Conservation (phyloP, 306 rosid species). For the Cucumis melo region DNA sequence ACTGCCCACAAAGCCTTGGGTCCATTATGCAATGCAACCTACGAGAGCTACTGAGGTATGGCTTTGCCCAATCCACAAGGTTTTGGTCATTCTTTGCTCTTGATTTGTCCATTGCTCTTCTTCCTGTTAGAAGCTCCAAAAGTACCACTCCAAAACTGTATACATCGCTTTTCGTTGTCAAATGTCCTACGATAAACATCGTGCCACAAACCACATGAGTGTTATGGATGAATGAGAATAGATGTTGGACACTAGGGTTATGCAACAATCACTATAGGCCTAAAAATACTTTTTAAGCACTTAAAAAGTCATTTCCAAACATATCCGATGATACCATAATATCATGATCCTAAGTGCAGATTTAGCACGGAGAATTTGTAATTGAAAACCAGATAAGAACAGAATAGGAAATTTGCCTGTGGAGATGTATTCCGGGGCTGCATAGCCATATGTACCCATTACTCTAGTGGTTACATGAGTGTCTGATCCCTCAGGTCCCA, state of each 20-base stretch:
- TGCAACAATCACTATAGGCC: not conserved
- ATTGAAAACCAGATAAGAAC: not conserved
- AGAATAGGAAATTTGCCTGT: slow-evolving; percentile 36
- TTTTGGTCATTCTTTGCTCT: slow-evolving; percentile 69
- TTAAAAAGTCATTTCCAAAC: too few species aligned
- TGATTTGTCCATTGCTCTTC: slow-evolving; percentile 69
- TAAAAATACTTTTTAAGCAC: too few species aligned
- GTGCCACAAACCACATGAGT: not conserved
- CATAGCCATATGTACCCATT: slow-evolving; percentile 94
- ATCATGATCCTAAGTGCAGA: not conserved
- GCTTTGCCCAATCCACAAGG: slow-evolving; percentile 86
- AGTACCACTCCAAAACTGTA: slow-evolving; percentile 87
- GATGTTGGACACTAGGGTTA: not conserved
- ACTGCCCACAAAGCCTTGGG: slow-evolving; percentile 74
- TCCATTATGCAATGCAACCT: slow-evolving; percentile 59
- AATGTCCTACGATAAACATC: slow-evolving; percentile 46
- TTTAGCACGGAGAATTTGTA: not conserved
- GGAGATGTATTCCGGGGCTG: slow-evolving; percentile 88
- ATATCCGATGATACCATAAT: too few species aligned
- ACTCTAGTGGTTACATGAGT: slow-evolving; percentile 90
- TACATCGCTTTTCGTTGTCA: slow-evolving; percentile 77
- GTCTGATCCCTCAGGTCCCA: slow-evolving; percentile 96
- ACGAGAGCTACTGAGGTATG: slow-evolving; percentile 48
- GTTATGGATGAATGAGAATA: not conserved
- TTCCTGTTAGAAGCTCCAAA: slow-evolving; percentile 70